Conservation (phyloP, 139 green algal genomes). For the Eudorina sp. region DNA sequence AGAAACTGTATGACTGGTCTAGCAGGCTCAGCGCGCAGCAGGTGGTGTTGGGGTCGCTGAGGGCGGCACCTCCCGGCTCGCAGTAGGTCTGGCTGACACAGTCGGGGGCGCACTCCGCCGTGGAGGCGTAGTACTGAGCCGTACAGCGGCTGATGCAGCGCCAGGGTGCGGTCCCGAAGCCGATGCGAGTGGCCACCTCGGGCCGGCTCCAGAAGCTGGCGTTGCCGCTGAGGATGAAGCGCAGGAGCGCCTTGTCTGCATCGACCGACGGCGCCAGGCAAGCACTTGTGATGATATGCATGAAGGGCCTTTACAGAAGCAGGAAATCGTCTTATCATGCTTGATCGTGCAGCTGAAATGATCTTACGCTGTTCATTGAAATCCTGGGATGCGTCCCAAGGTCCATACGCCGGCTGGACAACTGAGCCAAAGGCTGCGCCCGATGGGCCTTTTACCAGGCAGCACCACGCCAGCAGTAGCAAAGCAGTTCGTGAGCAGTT, state of each 20-base stretch:
- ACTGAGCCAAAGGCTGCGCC: too few species aligned
- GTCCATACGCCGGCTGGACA: too few species aligned
- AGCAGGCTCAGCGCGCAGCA: slow-evolving; percentile 41
- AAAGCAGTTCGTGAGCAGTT: too few species aligned
- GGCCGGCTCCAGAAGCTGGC: slow-evolving; percentile 43
- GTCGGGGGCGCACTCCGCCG: not conserved
- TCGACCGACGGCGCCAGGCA: not conserved
- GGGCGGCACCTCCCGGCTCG: slow-evolving; percentile 13
- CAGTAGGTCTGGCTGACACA: slow-evolving; percentile 19
- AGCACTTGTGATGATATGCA: not conserved
- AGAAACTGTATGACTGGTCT: slow-evolving; percentile 38
- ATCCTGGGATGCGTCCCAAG: not conserved
- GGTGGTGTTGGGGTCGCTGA: not conserved
- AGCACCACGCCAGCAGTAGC: too few species aligned
- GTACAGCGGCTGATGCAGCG: slow-evolving; percentile 20
- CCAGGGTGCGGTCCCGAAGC: slow-evolving; percentile 42
- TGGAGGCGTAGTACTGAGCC: not conserved
- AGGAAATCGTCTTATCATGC: not conserved
- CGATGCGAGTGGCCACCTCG: slow-evolving; percentile 20
- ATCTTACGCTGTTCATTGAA: slow-evolving; percentile 40
- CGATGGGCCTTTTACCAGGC: too few species aligned
- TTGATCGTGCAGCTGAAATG: not conserved
- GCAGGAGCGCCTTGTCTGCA: slow-evolving; percentile 39
- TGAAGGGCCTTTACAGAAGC: too few species aligned
- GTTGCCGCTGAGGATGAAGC: slow-evolving; percentile 39